Base-by-base conservation (phyloP, 257 asterid species). In the Schizonepeta tenuifolia region DNA sequence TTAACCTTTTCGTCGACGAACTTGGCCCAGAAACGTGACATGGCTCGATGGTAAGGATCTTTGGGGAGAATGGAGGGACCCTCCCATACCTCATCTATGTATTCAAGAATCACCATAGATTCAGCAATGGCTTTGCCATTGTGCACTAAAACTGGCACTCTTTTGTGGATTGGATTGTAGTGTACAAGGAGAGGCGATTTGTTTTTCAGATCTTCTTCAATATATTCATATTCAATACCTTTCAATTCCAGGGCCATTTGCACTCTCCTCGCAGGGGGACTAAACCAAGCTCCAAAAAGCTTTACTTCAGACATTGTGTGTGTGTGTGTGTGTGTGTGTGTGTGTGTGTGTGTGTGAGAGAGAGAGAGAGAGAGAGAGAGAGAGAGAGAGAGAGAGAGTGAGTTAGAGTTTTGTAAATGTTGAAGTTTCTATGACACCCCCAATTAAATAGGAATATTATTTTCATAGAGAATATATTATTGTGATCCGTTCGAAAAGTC, bases 1-100 rank as follows among this genome's bases (percentile, higher is more conserved):
- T n/a, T n/a, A 44, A 85, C 94, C 89, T 85, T 85, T 4, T 84
- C 84, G 3, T 85, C 85, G 0, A 82, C 13, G 72, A 83, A 83
- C 41, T 78, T 82, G 12, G 74, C 81, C 90, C 89, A 88, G 69
- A 87, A 85, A 24, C 86, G 85, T 9, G 84, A 80, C 7, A n/a
- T 60, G 71, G 87, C 85, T 65, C 77, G 79, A 7, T 83, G 74
- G 40, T 77, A 71, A 2, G 85, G 90, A 70, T 85, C 75, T 55
- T 79, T 31, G 2, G 93, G 87, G 53, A 83, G 51, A 43, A 87
- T 73, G 8, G 80, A 5, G 6, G 79, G 81, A 12, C 81, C 82
- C 21, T 74, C 56, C 80, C 83, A 87, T 2, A 73, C 72, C 53
- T 86, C 86, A 2, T 88, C 91, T 18, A 88, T 81, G 69, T 88